A percentile compares a stretch with the other conserved stretches of the same genome.
Conservation (phyloP, 371 early-diverging fungal genomes). For the Nematocida sp. region DNA sequence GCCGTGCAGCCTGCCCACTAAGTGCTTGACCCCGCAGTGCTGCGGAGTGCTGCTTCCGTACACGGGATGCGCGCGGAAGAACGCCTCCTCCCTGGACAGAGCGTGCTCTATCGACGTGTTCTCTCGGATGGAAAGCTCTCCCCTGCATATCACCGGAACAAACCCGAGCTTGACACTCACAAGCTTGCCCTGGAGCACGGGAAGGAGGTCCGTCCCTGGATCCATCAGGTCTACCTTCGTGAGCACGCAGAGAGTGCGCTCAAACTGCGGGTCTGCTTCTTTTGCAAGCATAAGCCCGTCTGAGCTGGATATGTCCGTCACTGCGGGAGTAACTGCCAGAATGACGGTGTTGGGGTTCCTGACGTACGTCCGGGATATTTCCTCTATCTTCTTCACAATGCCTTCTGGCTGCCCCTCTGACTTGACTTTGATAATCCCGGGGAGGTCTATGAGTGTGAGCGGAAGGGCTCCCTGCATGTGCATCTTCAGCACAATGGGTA, state of each 20-base stretch:
- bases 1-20: slow-evolving; percentile 83
- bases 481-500: slow-evolving; percentile 82
- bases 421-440: slow-evolving; percentile 79
- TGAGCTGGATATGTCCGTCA: slow-evolving; percentile 93
- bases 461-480: slow-evolving; percentile 87
- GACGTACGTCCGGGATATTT: slow-evolving; percentile 82
- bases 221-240: slow-evolving; percentile 95
- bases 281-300: slow-evolving; percentile 87
- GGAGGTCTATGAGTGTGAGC: slow-evolving; percentile 87
- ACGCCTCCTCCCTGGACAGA: slow-evolving; percentile 75
- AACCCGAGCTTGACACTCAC: slow-evolving; percentile 87
- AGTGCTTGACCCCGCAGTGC: slow-evolving; percentile 91
- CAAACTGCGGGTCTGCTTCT: slow-evolving; percentile 80
- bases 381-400: slow-evolving; percentile 80
- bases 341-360: slow-evolving; percentile 83
- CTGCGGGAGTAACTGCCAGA: slow-evolving; percentile 87
- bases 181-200: slow-evolving; percentile 80
- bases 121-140: slow-evolving; percentile 77
- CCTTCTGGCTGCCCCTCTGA: slow-evolving; percentile 83
- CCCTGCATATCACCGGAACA: slow-evolving; percentile 87
- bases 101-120: slow-evolving; percentile 78
- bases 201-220: slow-evolving; percentile 80
- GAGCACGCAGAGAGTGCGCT: slow-evolving; percentile 89
- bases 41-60: slow-evolving; percentile 85
- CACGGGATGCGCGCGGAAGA: slow-evolving; percentile 81